phyloP scores from a whole-genome alignment of 176 grass and related monocot species.

The Pontederia paniculata region DNA sequence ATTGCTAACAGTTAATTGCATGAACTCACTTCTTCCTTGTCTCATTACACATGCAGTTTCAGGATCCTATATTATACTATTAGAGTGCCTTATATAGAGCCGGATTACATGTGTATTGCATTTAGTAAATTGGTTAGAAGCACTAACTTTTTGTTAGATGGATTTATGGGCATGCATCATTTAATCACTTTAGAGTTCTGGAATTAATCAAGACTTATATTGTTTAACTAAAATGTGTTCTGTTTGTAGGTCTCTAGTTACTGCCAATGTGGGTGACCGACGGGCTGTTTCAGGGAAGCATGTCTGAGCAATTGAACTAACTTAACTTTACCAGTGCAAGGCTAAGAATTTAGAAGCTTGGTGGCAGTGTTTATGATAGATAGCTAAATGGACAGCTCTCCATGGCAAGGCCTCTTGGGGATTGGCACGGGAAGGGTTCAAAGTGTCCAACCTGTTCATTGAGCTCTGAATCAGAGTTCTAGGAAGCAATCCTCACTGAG shows the following conservation, averaged over 20 bases:
- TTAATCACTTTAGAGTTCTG: too few relatives aligned
- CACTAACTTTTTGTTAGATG: slow-evolving; percentile 76
- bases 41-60: too few relatives aligned
- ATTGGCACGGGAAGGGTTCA: slow-evolving; percentile 85
- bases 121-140: slow-evolving; percentile 63
- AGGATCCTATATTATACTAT: too few relatives aligned
- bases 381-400: slow-evolving; percentile 1
- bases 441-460: slow-evolving; percentile 61
- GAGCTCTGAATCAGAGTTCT: slow-evolving; percentile 68
- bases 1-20: too few relatives aligned
- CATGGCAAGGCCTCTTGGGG: slow-evolving; percentile 58
- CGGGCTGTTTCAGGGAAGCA: neutral
- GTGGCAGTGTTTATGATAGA: slow-evolving; percentile 59
- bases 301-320: neutral
- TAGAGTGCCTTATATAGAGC: too few relatives aligned
- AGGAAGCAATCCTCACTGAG: slow-evolving; percentile 46
- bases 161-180: slow-evolving; percentile 22
- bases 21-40: too few relatives aligned
- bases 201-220: slow-evolving; percentile 13
- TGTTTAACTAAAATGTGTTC: neutral
- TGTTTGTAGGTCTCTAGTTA: neutral
- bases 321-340: slow-evolving; percentile 22
- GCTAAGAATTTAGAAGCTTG: slow-evolving; percentile 73
- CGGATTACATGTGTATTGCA: slow-evolving; percentile 58
- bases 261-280: neutral